Conservation (phyloP, 306 rosid genomes). For the Echinosophora koreensis region DNA sequence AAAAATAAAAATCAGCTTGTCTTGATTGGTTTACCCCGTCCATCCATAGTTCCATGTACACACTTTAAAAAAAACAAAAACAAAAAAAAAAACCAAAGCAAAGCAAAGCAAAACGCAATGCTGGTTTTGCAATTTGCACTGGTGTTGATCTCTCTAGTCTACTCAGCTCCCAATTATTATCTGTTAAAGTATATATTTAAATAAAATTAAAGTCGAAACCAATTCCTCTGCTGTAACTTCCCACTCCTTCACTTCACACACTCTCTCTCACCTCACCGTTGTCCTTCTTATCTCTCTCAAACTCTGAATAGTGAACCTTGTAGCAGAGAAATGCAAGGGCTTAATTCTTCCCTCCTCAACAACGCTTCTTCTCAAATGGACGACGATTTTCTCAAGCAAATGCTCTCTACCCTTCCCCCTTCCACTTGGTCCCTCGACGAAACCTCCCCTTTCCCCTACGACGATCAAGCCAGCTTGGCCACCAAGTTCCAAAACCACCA, state of each 20-base stretch:
- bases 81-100: too few species aligned
- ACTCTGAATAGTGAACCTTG: slow-evolving; percentile 48
- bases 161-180: too few species aligned
- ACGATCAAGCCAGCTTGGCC: slow-evolving; percentile 64
- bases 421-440: slow-evolving; percentile 67
- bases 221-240: neutral
- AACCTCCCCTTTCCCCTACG: slow-evolving; percentile 53
- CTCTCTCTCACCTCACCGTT: neutral
- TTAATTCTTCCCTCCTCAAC: slow-evolving; percentile 70
- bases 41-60: too few species aligned
- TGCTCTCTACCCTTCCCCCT: slow-evolving; percentile 75
- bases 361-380: slow-evolving; percentile 56
- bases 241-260: neutral
- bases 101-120: too few species aligned
- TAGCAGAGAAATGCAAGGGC: slow-evolving; percentile 73
- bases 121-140: too few species aligned
- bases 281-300: neutral
- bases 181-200: too few species aligned
- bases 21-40: too few species aligned
- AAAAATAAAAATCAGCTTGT: too few species aligned
- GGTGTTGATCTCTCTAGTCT: too few species aligned
- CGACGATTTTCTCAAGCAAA: slow-evolving; percentile 92
- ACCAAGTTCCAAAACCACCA: slow-evolving; percentile 83
- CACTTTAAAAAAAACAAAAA: too few species aligned
- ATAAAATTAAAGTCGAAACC: neutral